Evolutionary conservation across 768 basidiomycete species (phyloP), one percentile per base, ranked within the genome.

Genomic region (Mycena olivaceomarginata): DNA sequence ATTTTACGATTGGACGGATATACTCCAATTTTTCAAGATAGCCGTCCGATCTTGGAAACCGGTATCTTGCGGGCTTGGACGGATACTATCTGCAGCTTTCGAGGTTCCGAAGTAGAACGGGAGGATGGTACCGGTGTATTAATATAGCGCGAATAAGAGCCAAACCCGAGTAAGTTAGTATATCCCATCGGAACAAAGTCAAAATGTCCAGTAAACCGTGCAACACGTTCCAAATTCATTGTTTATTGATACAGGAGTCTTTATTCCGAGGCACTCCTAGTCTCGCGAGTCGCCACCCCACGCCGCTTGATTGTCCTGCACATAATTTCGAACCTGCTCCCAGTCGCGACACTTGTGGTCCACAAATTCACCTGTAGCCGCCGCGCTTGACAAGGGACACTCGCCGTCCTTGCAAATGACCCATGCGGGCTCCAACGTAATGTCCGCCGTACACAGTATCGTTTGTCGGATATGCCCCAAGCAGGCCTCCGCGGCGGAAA

Each of bases 11-110:
- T 77, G 77, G 18, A 22, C 62, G n/a, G 41, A 72, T 10, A 72
- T 78, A 5, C 39, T 70, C 6, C 77, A 78, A 46, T 9, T 66
- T 80, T 20, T 69, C n/a, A 66, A 4, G 79, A 67, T 10, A 20
- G 72, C 67, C 79, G 9, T 22, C 39, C 57, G 45, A 78, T 8
- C 41, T 71, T 7, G 69, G 78, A 20, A 74, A 80, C 31, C 70
- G 63, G n/a, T 67, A 78, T 22, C 20, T 80, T 22, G 79, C 79
- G 16, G 79, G 70, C 75, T 1, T 80, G 79, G 79, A 80, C 79
- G 18, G 31, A 31, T 31, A 31, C 31, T 67, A 80, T 78, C 25
- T 80, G 77, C 73, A 78, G 79, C 57, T 78, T 80, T 45, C 69
- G 31, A 31, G 31, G 31, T 31, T 31, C 31, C 53, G 10, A 77